phyloP scores from a whole-genome alignment of 192 early-diverging fungal genomes.

The Coemansia umbellata region DNA sequence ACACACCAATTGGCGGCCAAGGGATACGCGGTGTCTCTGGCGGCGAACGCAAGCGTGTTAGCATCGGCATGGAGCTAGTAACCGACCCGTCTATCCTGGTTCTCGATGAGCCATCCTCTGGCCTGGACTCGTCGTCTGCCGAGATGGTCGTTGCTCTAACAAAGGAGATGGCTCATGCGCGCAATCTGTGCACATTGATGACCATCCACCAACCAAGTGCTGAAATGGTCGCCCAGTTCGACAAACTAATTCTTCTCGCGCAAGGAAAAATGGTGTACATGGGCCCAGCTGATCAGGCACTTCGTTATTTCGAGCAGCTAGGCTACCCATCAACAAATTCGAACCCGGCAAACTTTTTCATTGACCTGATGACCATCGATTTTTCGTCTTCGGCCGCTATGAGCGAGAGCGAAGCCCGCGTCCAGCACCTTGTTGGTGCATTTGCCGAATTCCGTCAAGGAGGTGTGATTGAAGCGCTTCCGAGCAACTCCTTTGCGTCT shows the following conservation, averaged over 20 bases:
- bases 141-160: constrained; percentile 57
- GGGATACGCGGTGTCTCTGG: constrained; percentile 49
- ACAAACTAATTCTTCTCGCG: constrained; percentile 68
- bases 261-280: constrained; percentile 60
- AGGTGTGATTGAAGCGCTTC: neutral
- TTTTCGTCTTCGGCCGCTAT: constrained; percentile 33
- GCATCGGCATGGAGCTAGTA: constrained; percentile 46
- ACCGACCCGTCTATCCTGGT: constrained; percentile 55
- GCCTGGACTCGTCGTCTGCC: constrained; percentile 64
- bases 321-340: constrained; percentile 56
- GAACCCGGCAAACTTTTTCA: constrained; percentile 66
- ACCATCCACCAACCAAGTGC: constrained; percentile 88
- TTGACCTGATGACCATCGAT: constrained; percentile 57
- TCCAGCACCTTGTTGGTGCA: constrained; percentile 24
- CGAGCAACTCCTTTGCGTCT: neutral
- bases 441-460: constrained; percentile 16
- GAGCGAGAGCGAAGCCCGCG: constrained; percentile 29
- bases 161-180: constrained; percentile 52
- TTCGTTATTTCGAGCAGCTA: constrained; percentile 44
- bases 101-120: constrained; percentile 58
- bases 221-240: constrained; percentile 73
- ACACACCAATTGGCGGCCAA: constrained; percentile 49
- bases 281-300: constrained; percentile 41
- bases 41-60: constrained; percentile 52
- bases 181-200: constrained; percentile 70